Base-by-base conservation (phyloP, 2,329 filamentous ascomycete species). In the Fusarium xyrophilum region DNA sequence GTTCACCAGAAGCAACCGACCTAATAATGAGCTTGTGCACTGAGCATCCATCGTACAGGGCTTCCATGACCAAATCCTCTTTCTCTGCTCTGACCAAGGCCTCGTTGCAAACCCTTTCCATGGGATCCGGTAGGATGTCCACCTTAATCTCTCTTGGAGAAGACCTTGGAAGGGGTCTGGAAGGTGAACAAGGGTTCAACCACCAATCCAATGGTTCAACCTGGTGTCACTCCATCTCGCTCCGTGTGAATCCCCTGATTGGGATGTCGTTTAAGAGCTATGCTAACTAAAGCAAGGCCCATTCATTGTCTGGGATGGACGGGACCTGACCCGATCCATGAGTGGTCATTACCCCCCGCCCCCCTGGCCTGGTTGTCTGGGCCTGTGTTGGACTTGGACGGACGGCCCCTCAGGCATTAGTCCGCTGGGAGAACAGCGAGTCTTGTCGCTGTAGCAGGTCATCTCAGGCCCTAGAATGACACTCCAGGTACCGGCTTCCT, bases 111-210 rank as follows among this genome's bases (percentile, higher is more conserved):
- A 64, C 53, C 63, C 38, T 55, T 63, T 36, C 61, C 66, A 47
- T 44, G 55, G 17, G 55, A 67, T 62, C 57, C 53, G 66, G 48
- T n/a, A 57, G 55, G 58, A 69, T 64, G 56, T 44, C 67, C 67
- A 70, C 67, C 52, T 35, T 64, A 70, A 70, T 70, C 52, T 70
- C 67, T 70, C 67, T 65, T 70, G 48, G 56, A 67, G 63, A 48
- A 63, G 66, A 55, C 57, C 38, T 60, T 69, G 67, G 67, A 67
- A 68, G 67, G 67, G 63, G 67, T 32, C 17, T 63, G 56, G 27
- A 56, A 62, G 60, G 57, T 38, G 56, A 56, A 56, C 67, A 51
- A 51, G 67, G 67, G 33, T 40, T 55, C 27, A 35, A 61, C 67
- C 30, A 42, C 67, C 60, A 70, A 65, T 68, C 67, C 60, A 55